phyloP scores from a whole-genome alignment of 2,329 filamentous ascomycete genomes.

The Neospermospora avenae region DNA sequence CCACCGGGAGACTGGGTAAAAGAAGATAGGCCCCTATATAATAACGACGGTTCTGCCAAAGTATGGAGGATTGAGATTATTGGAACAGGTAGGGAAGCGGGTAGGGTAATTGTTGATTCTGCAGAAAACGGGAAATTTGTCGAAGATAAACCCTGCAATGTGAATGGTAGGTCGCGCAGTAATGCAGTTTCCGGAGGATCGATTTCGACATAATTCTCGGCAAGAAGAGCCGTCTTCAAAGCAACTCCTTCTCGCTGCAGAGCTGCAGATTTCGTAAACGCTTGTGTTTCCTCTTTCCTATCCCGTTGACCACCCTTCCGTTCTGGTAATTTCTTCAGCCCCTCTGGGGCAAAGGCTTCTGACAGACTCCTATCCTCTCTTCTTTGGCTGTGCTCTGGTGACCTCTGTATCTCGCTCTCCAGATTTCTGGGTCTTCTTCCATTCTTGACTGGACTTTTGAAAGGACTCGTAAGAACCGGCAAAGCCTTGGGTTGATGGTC shows the following conservation, averaged over 20 bases:
- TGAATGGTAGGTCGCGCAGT: constrained; percentile 83
- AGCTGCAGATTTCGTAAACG: constrained; percentile 27
- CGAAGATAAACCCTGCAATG: constrained; percentile 86
- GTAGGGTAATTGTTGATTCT: constrained; percentile 69
- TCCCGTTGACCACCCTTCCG: constrained; percentile 34
- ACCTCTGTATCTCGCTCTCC: constrained; percentile 20
- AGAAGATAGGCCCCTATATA: constrained; percentile 75
- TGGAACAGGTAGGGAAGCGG: constrained; percentile 75
- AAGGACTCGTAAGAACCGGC: constrained; percentile 32
- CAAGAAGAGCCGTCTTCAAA: constrained; percentile 52
- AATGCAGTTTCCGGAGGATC: constrained; percentile 64
- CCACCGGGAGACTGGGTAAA: constrained; percentile 81
- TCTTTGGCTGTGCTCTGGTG: constrained; percentile 37
- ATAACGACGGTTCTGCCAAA: constrained; percentile 86
- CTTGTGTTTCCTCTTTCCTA: constrained; percentile 33
- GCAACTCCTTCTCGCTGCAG: constrained; percentile 29
- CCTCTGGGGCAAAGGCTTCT: constrained; percentile 54
- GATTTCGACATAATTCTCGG: constrained; percentile 53
- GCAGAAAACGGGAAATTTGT: constrained; percentile 75
- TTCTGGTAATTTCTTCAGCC: constrained; percentile 38
- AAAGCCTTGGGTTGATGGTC: constrained; percentile 46
- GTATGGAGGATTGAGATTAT: constrained; percentile 84
- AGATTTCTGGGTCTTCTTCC: constrained; percentile 18
- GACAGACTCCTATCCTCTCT: constrained; percentile 37
- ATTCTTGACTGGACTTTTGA: constrained; percentile 33